Evolutionary conservation across 2,329 filamentous ascomycete species (phyloP), one percentile per base, ranked within the genome.

Genomic region (Diaporthe sp.): DNA sequence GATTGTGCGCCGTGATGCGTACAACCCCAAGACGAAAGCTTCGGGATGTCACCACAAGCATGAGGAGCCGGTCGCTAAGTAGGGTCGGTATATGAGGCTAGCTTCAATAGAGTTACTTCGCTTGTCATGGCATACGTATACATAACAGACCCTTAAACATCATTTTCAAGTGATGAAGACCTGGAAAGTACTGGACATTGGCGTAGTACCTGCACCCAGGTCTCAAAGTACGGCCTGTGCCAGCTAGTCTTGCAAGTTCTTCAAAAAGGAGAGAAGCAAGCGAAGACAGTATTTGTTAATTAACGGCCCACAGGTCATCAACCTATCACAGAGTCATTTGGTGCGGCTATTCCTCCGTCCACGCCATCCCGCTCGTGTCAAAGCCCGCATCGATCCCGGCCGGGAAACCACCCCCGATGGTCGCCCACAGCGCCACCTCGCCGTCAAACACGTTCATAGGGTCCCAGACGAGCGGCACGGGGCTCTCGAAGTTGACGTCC

Each of bases 401-500:
- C 37, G 42, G 42, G 47, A 73, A 63, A 28, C n/a, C 28, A 9
- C 44, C 57, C 12, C 44, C 39, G 7, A 15, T 51, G n/a, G 42
- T 22, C 7, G 57, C 71, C 58, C 71, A 73, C 12, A 42, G 25
- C 53, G 20, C 71, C 10, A 37, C n/a, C 28, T 73, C 58, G 25
- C 71, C 71, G 12, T 73, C 57, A 12, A 73, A 10, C 39, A 73
- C 25, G 20, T 22, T 67, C 71, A 73, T 73, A 8, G 71, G 44
- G 31, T 67, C 58, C 58, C 58, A 73, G 6, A 51, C 44, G 28
- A 39, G 53, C 12, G 42, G 28, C 31, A 63, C 31, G 1, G 71
- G 58, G 47, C 42, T 47, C 6, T 73, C 42, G 17, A 73, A 67
- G 42, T 67, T 39, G 57, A 53, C 34, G 47, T 68, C 65, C 8